Evolutionary conservation across 352 stramenopile species (phyloP), one percentile per base, ranked within the genome.

Genomic region (Blastocystis hominis): DNA sequence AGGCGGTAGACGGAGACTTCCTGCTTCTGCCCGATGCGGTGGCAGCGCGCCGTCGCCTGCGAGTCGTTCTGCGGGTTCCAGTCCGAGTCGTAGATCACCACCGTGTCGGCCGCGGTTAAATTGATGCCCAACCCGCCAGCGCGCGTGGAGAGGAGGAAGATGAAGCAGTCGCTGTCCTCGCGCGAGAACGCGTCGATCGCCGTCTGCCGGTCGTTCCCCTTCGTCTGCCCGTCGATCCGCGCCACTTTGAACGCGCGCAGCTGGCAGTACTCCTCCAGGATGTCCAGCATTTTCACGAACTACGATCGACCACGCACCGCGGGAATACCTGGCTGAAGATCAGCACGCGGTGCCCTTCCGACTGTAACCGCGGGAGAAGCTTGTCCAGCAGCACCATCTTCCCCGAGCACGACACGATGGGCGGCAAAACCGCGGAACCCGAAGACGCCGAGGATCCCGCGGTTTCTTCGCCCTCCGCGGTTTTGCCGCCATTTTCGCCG

Each of bases 81-180:
- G 90, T 99, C 97, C 70, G 93, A 97, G 89, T 98, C 94, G 89
- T 98, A 98, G 86, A 99, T 98, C 88, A 99, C 98, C 10, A 99
- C 96, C 17, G 95, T 98, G 90, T 99, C 96, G 30, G 96, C 96
- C 72, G 95, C 95, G 61, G 97, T 98, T 15, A 99, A 91, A 88
- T 98, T 99, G 89, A 98, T 97, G 38, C 96, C 95, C 0, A 98
- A 94, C 88, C 97, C 97, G 76, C 97, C 97, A n/a, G 96, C 97
- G 80, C 97, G 94, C 1, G 97, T 99, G 79, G 92, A 97, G 15
- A 99, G 90, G 62, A 99, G 90, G 92, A 99, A 99, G 72, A 99
- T 93, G 87, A 98, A 98, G 46, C 95, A 94, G 88, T 97, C 94
- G 24, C 95, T 96, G 75, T 96, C 94, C 70, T 96, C 94, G 30